Conservation (phyloP, 2,329 filamentous ascomycete species). For the Cladosporium velox region DNA sequence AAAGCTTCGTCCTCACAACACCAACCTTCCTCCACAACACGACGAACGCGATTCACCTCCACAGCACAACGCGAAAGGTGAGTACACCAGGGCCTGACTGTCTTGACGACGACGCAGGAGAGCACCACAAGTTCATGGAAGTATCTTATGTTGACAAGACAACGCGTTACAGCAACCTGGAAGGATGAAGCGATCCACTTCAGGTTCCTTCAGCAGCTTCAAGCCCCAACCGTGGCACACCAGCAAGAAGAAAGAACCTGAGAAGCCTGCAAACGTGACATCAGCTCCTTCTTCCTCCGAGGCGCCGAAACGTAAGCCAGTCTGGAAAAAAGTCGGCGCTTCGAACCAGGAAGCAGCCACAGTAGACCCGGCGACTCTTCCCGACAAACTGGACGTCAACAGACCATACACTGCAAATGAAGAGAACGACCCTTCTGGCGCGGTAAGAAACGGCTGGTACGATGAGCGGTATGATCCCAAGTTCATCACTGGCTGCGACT, state of each 20-base stretch:
- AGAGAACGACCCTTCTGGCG: conserved; percentile 15
- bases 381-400: conserved; percentile 9
- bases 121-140: background rate
- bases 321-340: conserved; percentile 29
- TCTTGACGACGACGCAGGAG: background rate
- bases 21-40: background rate
- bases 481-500: conserved; percentile 1
- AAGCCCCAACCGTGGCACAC: conserved; percentile 61
- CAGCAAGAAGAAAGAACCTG: conserved; percentile 42
- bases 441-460: conserved; percentile 13
- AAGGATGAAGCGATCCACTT: conserved; percentile 82
- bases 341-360: background rate
- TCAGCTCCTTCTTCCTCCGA: background rate
- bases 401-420: conserved; percentile 11
- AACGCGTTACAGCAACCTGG: conserved; percentile 61
- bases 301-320: conserved; percentile 33
- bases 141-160: background rate
- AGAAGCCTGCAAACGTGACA: background rate
- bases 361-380: background rate
- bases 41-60: background rate
- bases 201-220: conserved; percentile 65
- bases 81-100: background rate
- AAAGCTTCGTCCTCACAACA: background rate
- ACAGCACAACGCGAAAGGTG: background rate
- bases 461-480: conserved; percentile 6